Evolutionary conservation across 2,329 filamentous ascomycete genomes (phyloP), one percentile per base, ranked within the genome.

Genomic region (Penicillium occitanis): DNA sequence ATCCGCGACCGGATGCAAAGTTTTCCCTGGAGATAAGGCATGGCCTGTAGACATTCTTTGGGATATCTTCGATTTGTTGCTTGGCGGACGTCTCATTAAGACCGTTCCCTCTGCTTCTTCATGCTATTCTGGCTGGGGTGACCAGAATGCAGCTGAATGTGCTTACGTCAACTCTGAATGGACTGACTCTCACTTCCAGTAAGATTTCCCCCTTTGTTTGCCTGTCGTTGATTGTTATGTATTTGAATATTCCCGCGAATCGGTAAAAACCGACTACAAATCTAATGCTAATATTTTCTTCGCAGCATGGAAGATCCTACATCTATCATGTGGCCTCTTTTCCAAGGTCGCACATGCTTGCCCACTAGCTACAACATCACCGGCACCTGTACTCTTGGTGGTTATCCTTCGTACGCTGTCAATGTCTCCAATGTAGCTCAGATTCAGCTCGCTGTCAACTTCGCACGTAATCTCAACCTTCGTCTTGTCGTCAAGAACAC

Each of bases 41-140:
- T 88, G 86, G 84, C 85, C 86, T 0, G 72, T 73, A 0, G 22
- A 66, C 0, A 55, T 71, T 0, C 71, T 76, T 5, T 88, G 86
- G 85, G 68, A 72, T 11, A 61, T 69, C 0, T 78, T 88, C 65
- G 85, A 87, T 71, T 61, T 69, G 7, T 82, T 84, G 1, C 75
- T 87, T 0, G 72, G 74, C 25, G 84, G 83, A 7, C 75, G 74
- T 10, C 75, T 88, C 17, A 76, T 87, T 51, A 76, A 79, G 13
- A 85, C 82, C 0, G 72, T 81, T 3, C 85, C 86, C 0, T 70
- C 86, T 10, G 85, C 79, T 1, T 75, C 80, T 5, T 73, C 80
- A 0, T 88, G 85, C 71, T 85, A 87, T 67, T 74, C 80, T 61
- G 48, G 60, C 22, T 71, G 61, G 61, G 61, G 61, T 37, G 61